Evolutionary conservation across 441 rosid species (phyloP).

Genomic region (Arabidopsis lyrata): DNA sequence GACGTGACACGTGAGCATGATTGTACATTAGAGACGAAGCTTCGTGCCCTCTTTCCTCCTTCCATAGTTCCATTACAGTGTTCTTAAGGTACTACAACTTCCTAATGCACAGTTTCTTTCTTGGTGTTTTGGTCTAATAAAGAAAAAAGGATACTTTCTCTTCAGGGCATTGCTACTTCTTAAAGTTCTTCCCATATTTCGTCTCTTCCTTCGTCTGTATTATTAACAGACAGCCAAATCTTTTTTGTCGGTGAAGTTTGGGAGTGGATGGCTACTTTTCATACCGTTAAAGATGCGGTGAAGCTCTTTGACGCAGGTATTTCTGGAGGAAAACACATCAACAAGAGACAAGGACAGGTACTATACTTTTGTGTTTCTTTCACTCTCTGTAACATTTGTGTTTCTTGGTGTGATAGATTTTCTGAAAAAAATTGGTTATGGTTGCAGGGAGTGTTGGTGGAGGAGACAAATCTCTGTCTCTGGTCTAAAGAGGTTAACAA

Average conservation of each 20-base stretch:
- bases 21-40: constrained; percentile 27
- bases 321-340: constrained; percentile 66
- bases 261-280: constrained; percentile 53
- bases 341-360: constrained; percentile 61
- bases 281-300: constrained; percentile 94
- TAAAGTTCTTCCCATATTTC: background rate
- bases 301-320: constrained; percentile 79
- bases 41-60: constrained; percentile 34
- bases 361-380: background rate
- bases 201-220: background rate
- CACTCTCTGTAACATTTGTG: background rate
- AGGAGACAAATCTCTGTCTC: constrained; percentile 76
- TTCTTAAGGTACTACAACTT: constrained; percentile 17
- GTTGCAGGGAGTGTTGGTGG: constrained; percentile 65
- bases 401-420: background rate
- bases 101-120: constrained; percentile 2
- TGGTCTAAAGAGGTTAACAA: constrained; percentile 72
- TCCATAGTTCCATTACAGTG: constrained; percentile 13
- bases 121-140: constrained; percentile 7
- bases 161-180: constrained; percentile 13
- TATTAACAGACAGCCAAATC: background rate
- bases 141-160: constrained; percentile 13
- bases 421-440: background rate
- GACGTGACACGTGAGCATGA: constrained; percentile 39
- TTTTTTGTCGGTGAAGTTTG: background rate